phyloP scores from a whole-genome alignment of 2,329 filamentous ascomycete species.

The Trichoderma pleuroti region DNA sequence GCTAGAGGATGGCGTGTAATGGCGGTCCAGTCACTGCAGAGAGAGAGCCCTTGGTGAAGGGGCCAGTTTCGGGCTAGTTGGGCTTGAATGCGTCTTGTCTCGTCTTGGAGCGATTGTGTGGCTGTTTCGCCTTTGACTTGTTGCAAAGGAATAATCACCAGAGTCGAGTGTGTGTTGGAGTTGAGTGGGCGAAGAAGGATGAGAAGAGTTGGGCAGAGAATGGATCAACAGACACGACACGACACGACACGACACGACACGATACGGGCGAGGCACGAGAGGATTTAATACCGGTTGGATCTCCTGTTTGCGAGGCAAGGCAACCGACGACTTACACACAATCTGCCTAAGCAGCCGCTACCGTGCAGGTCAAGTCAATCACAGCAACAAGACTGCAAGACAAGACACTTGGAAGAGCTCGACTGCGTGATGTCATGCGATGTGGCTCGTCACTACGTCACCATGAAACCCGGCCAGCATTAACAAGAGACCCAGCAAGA shows the following conservation, averaged over 20 bases:
- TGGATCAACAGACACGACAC: not conserved
- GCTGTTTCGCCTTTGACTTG: not conserved
- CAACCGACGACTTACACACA: not conserved
- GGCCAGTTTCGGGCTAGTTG: constrained; percentile 8
- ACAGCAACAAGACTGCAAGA: not conserved
- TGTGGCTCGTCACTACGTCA: constrained; percentile 17
- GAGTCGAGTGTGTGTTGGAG: not conserved
- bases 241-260: not conserved
- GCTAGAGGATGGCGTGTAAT: constrained; percentile 13
- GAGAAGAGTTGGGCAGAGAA: not conserved
- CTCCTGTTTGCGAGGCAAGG: not conserved
- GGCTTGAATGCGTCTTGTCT: constrained; percentile 12
- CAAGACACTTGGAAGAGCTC: not conserved
- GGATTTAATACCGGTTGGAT: not conserved
- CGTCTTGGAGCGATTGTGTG: not conserved
- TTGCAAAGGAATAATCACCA: not conserved
- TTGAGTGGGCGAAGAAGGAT: not conserved
- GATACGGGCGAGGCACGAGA: not conserved
- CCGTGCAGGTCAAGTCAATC: not conserved
- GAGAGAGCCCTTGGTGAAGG: not conserved
- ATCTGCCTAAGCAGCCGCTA: not conserved
- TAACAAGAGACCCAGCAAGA: constrained; percentile 6
- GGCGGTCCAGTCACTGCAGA: constrained; percentile 14
- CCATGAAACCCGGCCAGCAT: not conserved
- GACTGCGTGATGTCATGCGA: constrained; percentile 16